Percentiles rank a stretch among this genome's conserved stretches.
phyloP scores from a whole-genome alignment of 441 rosid species.

The Gossypium schwendimanii region DNA sequence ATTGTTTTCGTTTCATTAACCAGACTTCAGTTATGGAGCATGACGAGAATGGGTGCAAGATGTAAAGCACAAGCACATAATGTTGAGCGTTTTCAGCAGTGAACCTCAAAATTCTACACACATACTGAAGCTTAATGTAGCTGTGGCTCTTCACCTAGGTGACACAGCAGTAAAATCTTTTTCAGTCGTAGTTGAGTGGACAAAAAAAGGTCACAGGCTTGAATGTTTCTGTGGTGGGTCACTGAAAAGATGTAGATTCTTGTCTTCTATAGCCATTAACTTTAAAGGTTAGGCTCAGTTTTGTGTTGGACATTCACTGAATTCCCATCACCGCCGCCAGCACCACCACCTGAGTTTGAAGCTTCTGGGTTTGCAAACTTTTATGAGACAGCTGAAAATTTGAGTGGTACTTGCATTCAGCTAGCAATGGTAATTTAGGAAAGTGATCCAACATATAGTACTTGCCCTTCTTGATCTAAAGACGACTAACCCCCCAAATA shows the following conservation, averaged over 20 bases:
- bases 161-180: too few relatives aligned
- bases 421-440: background rate
- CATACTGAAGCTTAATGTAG: background rate
- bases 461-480: background rate
- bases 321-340: too few relatives aligned
- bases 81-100: background rate
- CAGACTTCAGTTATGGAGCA: background rate
- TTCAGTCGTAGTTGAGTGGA: too few relatives aligned
- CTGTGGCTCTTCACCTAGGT: background rate
- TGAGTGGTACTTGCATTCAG: slow-evolving; percentile 1
- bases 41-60: background rate
- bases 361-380: slow-evolving; percentile 12
- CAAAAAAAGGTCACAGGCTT: background rate
- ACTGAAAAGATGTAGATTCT: background rate
- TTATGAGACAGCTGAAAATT: slow-evolving; percentile 13
- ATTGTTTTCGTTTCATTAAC: background rate
- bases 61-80: background rate
- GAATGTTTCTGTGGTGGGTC: background rate
- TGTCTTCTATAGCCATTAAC: background rate
- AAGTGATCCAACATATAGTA: background rate
- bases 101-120: background rate
- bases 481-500: too few relatives aligned
- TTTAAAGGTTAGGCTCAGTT: background rate
- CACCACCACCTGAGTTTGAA: too few relatives aligned
- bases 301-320: too few relatives aligned